Evolutionary conservation across 768 basidiomycete species (phyloP).

Genomic region (Agaricus blazei): DNA sequence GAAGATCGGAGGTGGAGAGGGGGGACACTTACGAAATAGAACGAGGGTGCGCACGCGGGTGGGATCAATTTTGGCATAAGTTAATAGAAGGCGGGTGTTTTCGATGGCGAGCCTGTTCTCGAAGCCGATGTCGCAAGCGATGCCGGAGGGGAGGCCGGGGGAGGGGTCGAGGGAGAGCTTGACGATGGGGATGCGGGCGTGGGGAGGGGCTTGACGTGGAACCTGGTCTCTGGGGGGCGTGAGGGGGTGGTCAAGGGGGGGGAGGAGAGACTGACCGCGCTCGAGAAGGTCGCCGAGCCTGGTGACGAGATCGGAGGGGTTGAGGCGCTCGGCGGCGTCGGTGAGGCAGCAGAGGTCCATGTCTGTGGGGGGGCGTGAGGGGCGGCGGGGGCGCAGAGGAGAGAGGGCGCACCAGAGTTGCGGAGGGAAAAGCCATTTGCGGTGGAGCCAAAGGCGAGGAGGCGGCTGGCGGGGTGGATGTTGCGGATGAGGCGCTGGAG

Average conservation of each 20-base stretch:
- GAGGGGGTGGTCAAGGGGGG: slow-evolving; percentile 3
- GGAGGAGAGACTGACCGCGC: slow-evolving; percentile 57
- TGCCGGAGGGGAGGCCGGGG: slow-evolving; percentile 74
- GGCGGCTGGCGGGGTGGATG: slow-evolving; percentile 85
- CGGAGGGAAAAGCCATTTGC: slow-evolving; percentile 96
- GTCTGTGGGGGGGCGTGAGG: slow-evolving; percentile 43
- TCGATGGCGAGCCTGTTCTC: slow-evolving; percentile 96
- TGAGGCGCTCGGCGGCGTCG: slow-evolving; percentile 74
- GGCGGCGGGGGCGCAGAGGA: neutral
- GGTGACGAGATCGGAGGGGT: slow-evolving; percentile 87
- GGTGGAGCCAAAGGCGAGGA: slow-evolving; percentile 93
- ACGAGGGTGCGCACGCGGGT: slow-evolving; percentile 91
- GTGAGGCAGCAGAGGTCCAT: slow-evolving; percentile 99
- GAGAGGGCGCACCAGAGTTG: slow-evolving; percentile 69
- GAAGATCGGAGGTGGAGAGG: slow-evolving; percentile 10
- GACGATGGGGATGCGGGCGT: slow-evolving; percentile 97
- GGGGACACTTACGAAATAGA: slow-evolving; percentile 77
- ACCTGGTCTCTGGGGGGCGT: slow-evolving; percentile 73
- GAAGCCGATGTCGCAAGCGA: slow-evolving; percentile 98
- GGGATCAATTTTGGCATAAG: slow-evolving; percentile 96
- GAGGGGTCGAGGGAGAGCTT: slow-evolving; percentile 92
- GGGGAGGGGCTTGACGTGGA: slow-evolving; percentile 91
- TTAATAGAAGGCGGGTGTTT: slow-evolving; percentile 93
- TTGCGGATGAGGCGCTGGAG: slow-evolving; percentile 94
- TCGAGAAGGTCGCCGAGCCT: slow-evolving; percentile 92